These are phyloP conservation scores for Claviceps citrina DNA, from an alignment of 2,329 filamentous ascomycete genomes.

Conservation along the genomic window DNA sequence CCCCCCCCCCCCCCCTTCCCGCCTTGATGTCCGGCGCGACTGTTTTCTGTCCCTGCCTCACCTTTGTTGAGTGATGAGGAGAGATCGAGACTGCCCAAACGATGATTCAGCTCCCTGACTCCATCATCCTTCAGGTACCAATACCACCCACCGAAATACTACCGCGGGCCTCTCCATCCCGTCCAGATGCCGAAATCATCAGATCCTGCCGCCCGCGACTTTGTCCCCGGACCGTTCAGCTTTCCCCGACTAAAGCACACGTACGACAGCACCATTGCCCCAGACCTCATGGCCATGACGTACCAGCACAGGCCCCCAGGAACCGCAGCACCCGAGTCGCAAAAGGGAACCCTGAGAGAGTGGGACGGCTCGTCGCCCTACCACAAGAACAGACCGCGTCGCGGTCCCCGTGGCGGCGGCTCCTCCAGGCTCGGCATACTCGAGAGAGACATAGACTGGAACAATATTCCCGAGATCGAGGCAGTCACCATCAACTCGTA, in stretches of 20 bases:
- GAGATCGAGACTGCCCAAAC: no score
- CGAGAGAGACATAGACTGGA: constrained; percentile 61
- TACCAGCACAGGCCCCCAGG: constrained; percentile 80
- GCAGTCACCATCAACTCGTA: constrained; percentile 67
- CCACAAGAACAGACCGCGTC: constrained; percentile 75
- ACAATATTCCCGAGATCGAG: constrained; percentile 69
- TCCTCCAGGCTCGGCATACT: constrained; percentile 52
- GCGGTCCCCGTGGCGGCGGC: constrained; percentile 63
- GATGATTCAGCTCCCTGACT: background rate
- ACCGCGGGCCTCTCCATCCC: constrained; percentile 84
- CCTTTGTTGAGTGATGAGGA: background rate
- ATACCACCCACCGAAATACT: constrained; percentile 85
- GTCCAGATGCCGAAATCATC: constrained; percentile 78
- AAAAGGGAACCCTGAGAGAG: constrained; percentile 52
- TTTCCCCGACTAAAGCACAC: constrained; percentile 79
- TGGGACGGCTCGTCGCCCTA: constrained; percentile 92
- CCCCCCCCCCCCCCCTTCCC: no score
- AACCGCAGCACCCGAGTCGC: constrained; percentile 33
- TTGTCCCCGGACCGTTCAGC: constrained; percentile 81
- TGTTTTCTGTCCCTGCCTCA: background rate
- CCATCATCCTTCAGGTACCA: constrained; percentile 56
- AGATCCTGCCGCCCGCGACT: constrained; percentile 75
- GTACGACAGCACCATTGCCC: constrained; percentile 69
- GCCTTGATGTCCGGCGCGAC: constrained; percentile 24
- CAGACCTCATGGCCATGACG: constrained; percentile 75